Evolutionary conservation across 345 rosid genomes (phyloP).

Genomic region (Jatropha curcas): DNA sequence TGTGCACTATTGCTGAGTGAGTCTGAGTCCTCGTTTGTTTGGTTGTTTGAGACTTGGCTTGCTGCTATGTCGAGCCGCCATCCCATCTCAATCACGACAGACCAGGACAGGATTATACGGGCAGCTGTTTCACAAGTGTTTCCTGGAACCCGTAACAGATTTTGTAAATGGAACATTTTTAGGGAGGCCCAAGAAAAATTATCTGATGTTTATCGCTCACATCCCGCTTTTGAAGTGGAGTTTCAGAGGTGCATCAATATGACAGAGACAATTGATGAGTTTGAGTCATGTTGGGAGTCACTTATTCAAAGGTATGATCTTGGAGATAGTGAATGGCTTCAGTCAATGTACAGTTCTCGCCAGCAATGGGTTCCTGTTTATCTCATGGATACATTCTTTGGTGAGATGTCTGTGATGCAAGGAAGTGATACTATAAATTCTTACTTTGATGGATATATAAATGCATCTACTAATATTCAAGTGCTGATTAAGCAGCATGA

Average conservation of each 20-base stretch:
- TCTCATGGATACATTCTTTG: slow-evolving; percentile 44
- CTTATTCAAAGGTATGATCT: slow-evolving; percentile 36
- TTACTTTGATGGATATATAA: slow-evolving; percentile 53
- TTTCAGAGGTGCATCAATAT: slow-evolving; percentile 44
- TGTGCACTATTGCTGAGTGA: slow-evolving; percentile 48
- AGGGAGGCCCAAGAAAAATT: slow-evolving; percentile 45
- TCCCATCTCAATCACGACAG: slow-evolving; percentile 49
- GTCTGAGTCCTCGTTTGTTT: slow-evolving; percentile 48
- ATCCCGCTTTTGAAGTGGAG: slow-evolving; percentile 45
- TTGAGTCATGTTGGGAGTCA: slow-evolving; percentile 45
- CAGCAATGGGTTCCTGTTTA: slow-evolving; percentile 49
- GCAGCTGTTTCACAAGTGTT: slow-evolving; percentile 44
- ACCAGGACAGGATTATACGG: slow-evolving; percentile 44
- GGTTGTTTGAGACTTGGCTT: slow-evolving; percentile 50
- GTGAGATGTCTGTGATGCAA: slow-evolving; percentile 38
- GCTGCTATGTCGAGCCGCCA: slow-evolving; percentile 40
- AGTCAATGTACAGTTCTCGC: slow-evolving; percentile 39
- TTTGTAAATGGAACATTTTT: slow-evolving; percentile 43
- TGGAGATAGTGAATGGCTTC: slow-evolving; percentile 45
- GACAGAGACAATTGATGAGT: slow-evolving; percentile 42
- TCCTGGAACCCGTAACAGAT: slow-evolving; percentile 42
- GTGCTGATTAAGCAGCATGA: slow-evolving; percentile 42
- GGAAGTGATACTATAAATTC: slow-evolving; percentile 40
- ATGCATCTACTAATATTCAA: slow-evolving; percentile 44
- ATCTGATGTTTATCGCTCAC: slow-evolving; percentile 33